phyloP scores from a whole-genome alignment of 1,284 basidiomycete genomes.

The Ceratobasidium sp. region DNA sequence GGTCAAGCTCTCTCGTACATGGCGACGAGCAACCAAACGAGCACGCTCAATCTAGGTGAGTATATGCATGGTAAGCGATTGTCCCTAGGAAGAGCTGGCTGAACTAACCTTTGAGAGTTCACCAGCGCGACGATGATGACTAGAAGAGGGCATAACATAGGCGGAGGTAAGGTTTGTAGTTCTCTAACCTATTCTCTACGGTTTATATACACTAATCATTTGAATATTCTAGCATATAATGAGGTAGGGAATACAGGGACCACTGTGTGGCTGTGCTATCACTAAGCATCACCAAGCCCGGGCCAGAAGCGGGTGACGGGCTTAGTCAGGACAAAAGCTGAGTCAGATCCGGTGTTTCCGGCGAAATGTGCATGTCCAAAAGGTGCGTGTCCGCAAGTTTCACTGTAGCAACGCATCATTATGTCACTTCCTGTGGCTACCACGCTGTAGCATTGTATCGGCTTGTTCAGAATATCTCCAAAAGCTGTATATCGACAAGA shows the following conservation, averaged over 20 bases:
- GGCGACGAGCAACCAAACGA: neutral
- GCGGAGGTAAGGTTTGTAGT: neutral
- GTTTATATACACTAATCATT: neutral
- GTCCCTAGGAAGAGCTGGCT: neutral
- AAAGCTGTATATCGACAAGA: no score
- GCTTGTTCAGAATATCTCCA: no score
- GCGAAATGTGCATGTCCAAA: neutral
- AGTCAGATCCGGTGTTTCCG: slow-evolving; percentile 4
- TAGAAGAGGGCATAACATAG: neutral
- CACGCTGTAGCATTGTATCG: no score
- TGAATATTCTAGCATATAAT: slow-evolving; percentile 36
- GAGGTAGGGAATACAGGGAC: neutral
- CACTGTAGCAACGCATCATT: no score
- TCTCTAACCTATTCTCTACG: neutral
- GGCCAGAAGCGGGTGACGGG: neutral
- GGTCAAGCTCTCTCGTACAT: neutral
- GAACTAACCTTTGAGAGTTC: neutral
- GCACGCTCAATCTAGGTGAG: neutral
- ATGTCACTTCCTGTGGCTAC: no score
- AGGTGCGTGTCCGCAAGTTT: no score
- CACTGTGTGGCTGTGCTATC: neutral
- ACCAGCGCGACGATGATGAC: neutral
- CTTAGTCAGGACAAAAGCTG: slow-evolving; percentile 6
- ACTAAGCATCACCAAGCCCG: neutral
- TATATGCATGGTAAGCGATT: neutral